phyloP scores from a whole-genome alignment of 805 yeast genomes.

The Torulaspora quercuum region DNA sequence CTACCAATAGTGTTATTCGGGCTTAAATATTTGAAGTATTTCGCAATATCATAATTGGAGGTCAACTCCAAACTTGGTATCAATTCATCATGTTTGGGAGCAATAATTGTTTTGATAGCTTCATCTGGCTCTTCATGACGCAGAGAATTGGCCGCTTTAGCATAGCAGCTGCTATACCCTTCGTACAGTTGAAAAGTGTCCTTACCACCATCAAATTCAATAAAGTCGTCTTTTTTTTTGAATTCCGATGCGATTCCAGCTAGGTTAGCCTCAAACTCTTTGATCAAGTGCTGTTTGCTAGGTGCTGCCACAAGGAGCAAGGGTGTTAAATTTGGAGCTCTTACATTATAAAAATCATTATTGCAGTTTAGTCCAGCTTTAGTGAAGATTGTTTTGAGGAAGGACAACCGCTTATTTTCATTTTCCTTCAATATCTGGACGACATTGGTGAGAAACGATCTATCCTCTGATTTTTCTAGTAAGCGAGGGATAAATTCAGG shows the following conservation, averaged over 20 bases:
- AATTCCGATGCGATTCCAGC: conserved; percentile 19
- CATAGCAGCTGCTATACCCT: conserved; percentile 20
- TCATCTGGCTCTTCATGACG: conserved; percentile 50
- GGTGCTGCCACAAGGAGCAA: conserved; percentile 43
- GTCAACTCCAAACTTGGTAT: conserved; percentile 54
- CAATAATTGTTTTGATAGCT: conserved; percentile 50
- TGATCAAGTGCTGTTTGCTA: conserved; percentile 10
- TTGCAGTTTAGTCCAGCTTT: conserved; percentile 64
- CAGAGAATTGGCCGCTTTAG: conserved; percentile 14
- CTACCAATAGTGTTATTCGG: conserved; percentile 53
- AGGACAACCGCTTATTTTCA: conserved; percentile 50
- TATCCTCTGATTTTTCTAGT: conserved; percentile 37
- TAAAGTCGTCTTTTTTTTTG: conserved; percentile 41
- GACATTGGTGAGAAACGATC: conserved; percentile 36
- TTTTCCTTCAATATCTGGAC: conserved; percentile 41
- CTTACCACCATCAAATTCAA: conserved; percentile 42
- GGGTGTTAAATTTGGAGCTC: conserved; percentile 68
- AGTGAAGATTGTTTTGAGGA: conserved; percentile 53
- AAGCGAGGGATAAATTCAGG: conserved; percentile 76
- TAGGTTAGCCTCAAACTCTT: conserved; percentile 20
- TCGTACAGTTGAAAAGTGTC: conserved; percentile 23
- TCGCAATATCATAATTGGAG: conserved; percentile 65
- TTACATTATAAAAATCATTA: conserved; percentile 45
- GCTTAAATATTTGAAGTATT: conserved; percentile 45
- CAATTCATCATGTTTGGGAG: conserved; percentile 40